Base-by-base conservation (phyloP, 2,329 filamentous ascomycete species). In the Aspergillus clavatus region DNA sequence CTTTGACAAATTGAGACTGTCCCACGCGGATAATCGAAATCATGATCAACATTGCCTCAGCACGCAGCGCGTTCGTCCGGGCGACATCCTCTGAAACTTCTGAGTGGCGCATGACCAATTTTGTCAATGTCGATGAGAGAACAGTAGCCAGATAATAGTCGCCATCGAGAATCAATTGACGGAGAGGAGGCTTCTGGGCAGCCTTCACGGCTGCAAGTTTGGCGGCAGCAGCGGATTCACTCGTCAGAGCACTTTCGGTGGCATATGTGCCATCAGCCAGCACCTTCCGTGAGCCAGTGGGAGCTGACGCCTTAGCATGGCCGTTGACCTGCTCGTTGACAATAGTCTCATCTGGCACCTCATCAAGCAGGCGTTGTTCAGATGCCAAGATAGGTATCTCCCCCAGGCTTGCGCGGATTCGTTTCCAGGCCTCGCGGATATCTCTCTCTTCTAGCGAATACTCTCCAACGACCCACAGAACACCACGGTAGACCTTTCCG, bases 41-140 rank as follows among this genome's bases (percentile, higher is more conserved):
- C 90, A 97, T 95, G 65, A 98, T 97, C 42, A 98, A 79, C 93
- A 98, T 98, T 36, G 93, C 93, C 70, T 98, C 93, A 3, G 93
- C 93, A 40, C 89, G 86, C 21, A 98, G 79, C 23, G 91, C 90
- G 59, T 98, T 98, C 23, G 91, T 97, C 29, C 93, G 85, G 35
- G 87, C 87, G 35, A 78, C 71, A 59, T 96, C 91, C 19, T 85
- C 75, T 1, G 91, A 96, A 48, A 97, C 90, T 64, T 97, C 90
- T 2, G 89, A 86, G 67, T 97, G 89, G 42, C 93, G 87, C 89
- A 98, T 95, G 40, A 98, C 93, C 43, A 98, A 79, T 73, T 98
- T 98, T 12, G 93, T 95, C 46, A 98, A 79, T 1, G 91, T 96
- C 6, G 90, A 93, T 1, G 91, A 91, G n/a, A 98, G 80, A 6